Base-by-base conservation (phyloP, 345 rosid species). In the Hypericum androsaemum region DNA sequence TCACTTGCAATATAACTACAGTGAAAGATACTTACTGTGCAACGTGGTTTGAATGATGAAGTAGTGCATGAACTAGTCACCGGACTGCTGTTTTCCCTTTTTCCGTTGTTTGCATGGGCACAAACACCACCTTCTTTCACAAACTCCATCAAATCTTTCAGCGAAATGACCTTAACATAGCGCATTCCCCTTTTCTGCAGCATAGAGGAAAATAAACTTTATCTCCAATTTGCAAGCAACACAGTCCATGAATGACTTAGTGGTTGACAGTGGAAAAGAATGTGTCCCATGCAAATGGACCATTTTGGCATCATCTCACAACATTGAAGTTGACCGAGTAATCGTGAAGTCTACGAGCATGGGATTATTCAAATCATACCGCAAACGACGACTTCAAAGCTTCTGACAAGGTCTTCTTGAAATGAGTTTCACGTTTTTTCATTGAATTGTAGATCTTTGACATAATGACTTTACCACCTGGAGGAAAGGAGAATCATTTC, bases 401-500 rank as follows among this genome's bases (percentile, higher is more conserved):
- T 75, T 70, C 61, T 71, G 73, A 66, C 54, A 89, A 39, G 54
- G 71, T 50, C 66, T 63, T 65, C 76, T 64, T 80, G 57, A 86
- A 89, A 59, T 77, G 74, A 48, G 50, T 65, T 68, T 83, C 95
- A 63, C 80, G 71, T 54, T 76, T 83, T 71, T 73, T 82, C 82
- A 89, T 66, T 68, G 71, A 50, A 66, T 47, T 53, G 60, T 74
- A 74, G 50, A 73, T 69, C 78, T 70, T 81, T 36, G 77, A 67
- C 41, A 78, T 68, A 37, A 57, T 59, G 62, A 52, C 62, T 50
- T 58, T 78, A 58, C 48, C 63, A 66, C 74, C 95, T 88, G 66
- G 48, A 22, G 22, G 64, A 50, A 38, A 53, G n/a, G 53, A 66
- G 32, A 22, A 22, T 22, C 4, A 22, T 4, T 22, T 1, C 32